A percentile compares a stretch with the other conserved stretches of the same genome.
These are phyloP conservation scores for Lantana camara DNA, from an alignment of 257 asterid species.

Conservation along the genomic window DNA sequence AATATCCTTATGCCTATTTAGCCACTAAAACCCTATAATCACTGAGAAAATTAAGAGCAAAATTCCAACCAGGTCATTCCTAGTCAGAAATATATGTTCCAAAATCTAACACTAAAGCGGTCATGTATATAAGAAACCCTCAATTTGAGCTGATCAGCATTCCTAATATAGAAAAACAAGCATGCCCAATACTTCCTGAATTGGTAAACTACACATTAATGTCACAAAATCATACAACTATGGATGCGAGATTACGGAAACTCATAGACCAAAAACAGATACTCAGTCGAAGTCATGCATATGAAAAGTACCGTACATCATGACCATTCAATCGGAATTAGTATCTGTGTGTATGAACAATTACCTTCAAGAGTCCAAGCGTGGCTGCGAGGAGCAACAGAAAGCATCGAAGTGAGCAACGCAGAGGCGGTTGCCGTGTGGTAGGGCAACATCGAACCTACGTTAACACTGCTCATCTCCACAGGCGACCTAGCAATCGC, in stretches of 20 bases:
- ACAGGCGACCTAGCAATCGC: constrained; percentile 61
- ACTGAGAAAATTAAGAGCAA: background rate
- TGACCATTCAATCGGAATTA: background rate
- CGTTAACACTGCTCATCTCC: constrained; percentile 67
- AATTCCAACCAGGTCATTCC: background rate
- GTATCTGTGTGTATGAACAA: background rate
- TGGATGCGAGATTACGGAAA: background rate
- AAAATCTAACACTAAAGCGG: background rate
- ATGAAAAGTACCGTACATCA: background rate
- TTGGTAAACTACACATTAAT: background rate
- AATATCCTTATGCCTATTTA: background rate
- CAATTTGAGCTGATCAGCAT: background rate
- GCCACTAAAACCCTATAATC: constrained; percentile 12
- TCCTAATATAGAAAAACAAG: constrained; percentile 21
- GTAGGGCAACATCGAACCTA: constrained; percentile 79
- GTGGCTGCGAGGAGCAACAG: constrained; percentile 64
- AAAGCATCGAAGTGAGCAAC: constrained; percentile 82
- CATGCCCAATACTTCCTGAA: background rate
- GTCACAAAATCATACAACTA: background rate
- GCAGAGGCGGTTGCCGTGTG: constrained; percentile 93
- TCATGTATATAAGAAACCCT: background rate
- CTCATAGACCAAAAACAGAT: background rate
- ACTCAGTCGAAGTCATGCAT: background rate
- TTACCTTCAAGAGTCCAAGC: constrained; percentile 93
- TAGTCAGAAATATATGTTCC: background rate